Evolutionary conservation across 2,329 filamentous ascomycete species (phyloP).

Genomic region (Alternaria gansuensis): DNA sequence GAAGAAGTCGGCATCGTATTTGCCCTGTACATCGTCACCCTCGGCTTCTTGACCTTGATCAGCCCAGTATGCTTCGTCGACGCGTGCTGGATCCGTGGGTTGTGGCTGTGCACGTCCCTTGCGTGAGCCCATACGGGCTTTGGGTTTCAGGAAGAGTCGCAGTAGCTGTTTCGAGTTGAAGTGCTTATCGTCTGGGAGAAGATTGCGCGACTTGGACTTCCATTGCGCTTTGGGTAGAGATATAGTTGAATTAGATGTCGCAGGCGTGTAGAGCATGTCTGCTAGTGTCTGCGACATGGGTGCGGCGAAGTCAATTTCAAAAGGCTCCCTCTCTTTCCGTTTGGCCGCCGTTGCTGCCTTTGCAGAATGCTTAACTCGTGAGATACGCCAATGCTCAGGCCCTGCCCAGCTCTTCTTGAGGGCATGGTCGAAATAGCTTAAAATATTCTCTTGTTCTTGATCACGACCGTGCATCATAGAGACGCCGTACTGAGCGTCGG

Average conservation of each 20-base stretch:
- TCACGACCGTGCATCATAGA: constrained; percentile 76
- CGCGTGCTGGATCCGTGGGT: constrained; percentile 67
- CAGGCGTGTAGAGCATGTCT: constrained; percentile 81
- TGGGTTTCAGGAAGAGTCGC: constrained; percentile 92
- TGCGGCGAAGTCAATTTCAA: constrained; percentile 88
- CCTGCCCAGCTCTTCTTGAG: constrained; percentile 97
- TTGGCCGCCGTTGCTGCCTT: constrained; percentile 69
- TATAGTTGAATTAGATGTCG: constrained; percentile 81
- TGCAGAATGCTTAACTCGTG: constrained; percentile 79
- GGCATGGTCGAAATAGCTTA: constrained; percentile 98
- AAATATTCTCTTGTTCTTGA: constrained; percentile 87
- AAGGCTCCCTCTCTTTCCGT: constrained; percentile 94
- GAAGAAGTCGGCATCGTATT: constrained; percentile 98
- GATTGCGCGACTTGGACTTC: constrained; percentile 91
- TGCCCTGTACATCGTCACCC: constrained; percentile 71
- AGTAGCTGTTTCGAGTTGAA: constrained; percentile 94
- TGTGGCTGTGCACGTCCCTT: constrained; percentile 54
- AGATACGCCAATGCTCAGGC: constrained; percentile 98
- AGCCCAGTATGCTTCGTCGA: constrained; percentile 97
- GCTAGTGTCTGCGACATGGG: constrained; percentile 75
- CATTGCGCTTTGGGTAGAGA: constrained; percentile 91
- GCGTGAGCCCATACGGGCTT: constrained; percentile 78
- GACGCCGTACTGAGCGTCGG: constrained; percentile 76
- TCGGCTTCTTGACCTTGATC: constrained; percentile 54
- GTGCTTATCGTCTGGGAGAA: constrained; percentile 96